These are phyloP conservation scores for Xylaria sp. DNA, from an alignment of 2,329 filamentous ascomycete genomes.

Conservation along the genomic window DNA sequence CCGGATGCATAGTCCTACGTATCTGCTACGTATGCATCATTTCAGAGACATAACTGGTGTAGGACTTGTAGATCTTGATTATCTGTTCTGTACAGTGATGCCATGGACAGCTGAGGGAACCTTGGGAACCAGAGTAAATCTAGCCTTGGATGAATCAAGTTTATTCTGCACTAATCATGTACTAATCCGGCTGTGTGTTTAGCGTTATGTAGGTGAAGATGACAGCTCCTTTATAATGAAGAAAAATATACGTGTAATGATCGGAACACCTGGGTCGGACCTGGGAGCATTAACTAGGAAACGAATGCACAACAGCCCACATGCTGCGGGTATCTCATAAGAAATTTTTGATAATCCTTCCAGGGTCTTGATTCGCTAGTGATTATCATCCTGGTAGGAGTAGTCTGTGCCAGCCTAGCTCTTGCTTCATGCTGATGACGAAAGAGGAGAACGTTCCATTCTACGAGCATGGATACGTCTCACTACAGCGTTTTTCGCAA, in stretches of 20 bases:
- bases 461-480: slow-evolving; percentile 27
- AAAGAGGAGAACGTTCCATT: slow-evolving; percentile 7
- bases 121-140: neutral
- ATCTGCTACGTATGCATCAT: too few species aligned
- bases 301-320: slow-evolving; percentile 30
- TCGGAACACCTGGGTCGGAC: too few species aligned
- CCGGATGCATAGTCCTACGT: slow-evolving; percentile 8
- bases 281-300: slow-evolving; percentile 3
- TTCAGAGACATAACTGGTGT: slow-evolving; percentile 14
- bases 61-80: slow-evolving; percentile 32
- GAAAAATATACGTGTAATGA: neutral
- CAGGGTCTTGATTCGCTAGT: slow-evolving; percentile 9
- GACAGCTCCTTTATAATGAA: slow-evolving; percentile 4
- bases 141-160: slow-evolving; percentile 23
- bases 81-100: slow-evolving; percentile 6
- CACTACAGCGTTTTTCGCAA: slow-evolving; percentile 17
- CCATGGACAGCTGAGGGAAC: slow-evolving; percentile 3
- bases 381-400: slow-evolving; percentile 3
- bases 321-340: slow-evolving; percentile 17
- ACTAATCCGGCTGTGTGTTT: slow-evolving; percentile 1
- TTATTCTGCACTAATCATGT: slow-evolving; percentile 4
- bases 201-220: slow-evolving; percentile 17
- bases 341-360: slow-evolving; percentile 18
- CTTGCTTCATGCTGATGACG: slow-evolving; percentile 11
- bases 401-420: slow-evolving; percentile 23